A percentile compares a stretch with the other conserved stretches of the same genome.
phyloP scores from a whole-genome alignment of 805 yeast genomes.

The Saturnispora kantuleensis region DNA sequence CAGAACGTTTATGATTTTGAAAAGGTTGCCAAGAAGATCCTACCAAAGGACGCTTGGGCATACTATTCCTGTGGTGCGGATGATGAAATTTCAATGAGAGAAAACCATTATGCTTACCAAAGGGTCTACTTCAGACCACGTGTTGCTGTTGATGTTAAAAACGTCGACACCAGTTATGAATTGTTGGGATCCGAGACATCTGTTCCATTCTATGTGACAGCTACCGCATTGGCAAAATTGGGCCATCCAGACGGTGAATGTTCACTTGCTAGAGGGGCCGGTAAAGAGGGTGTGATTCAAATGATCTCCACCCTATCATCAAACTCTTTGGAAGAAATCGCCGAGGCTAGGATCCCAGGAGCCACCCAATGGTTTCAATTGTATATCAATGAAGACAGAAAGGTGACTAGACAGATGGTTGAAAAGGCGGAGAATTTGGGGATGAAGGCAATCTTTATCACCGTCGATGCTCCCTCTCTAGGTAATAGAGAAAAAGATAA shows the following conservation, averaged over 20 bases:
- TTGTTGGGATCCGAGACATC: constrained; percentile 63
- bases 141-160: constrained; percentile 70
- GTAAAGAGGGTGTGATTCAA: constrained; percentile 59
- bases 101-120: constrained; percentile 84
- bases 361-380: constrained; percentile 87
- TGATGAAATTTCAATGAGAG: constrained; percentile 84
- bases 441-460: constrained; percentile 72
- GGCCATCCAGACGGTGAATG: constrained; percentile 93
- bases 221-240: constrained; percentile 85
- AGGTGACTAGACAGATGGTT: constrained; percentile 51
- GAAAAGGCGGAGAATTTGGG: constrained; percentile 65
- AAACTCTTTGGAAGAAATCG: constrained; percentile 78
- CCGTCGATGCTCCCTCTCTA: constrained; percentile 88
- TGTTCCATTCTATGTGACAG: constrained; percentile 82
- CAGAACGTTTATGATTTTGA: constrained; percentile 83
- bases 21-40: constrained; percentile 66
- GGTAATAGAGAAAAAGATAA: constrained; percentile 75
- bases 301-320: constrained; percentile 93
- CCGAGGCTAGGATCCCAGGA: constrained; percentile 51
- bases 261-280: constrained; percentile 77
- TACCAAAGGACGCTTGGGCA: constrained; percentile 81
- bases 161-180: constrained; percentile 58
- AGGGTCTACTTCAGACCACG: constrained; percentile 81
- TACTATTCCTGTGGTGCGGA: constrained; percentile 89
- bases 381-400: constrained; percentile 71